Percentiles rank a stretch among this genome's conserved stretches.
Conservation (phyloP, 352 stramenopile genomes). For the Pythium aphanidermatum region DNA sequence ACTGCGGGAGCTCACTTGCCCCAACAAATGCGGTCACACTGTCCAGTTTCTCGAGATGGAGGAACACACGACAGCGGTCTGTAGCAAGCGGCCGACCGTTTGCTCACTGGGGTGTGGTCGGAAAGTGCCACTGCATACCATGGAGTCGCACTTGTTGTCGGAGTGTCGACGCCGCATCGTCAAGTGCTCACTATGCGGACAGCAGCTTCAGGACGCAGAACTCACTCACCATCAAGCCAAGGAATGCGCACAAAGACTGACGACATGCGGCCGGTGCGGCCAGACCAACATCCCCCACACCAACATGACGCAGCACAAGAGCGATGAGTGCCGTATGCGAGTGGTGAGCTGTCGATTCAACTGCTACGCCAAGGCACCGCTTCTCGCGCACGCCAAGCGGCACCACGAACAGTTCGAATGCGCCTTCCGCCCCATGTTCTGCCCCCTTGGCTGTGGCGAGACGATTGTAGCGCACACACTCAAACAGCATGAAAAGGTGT, state of each 20-base stretch:
- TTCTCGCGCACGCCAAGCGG: conserved; percentile 51
- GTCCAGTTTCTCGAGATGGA: conserved; percentile 33
- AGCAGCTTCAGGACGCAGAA: conserved; percentile 31
- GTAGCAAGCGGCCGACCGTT: conserved; percentile 24
- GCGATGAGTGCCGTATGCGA: conserved; percentile 51
- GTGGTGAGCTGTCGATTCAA: conserved; percentile 40
- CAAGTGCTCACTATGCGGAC: conserved; percentile 27
- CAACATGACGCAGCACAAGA: conserved; percentile 34
- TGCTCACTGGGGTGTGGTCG: conserved; percentile 47
- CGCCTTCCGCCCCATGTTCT: conserved; percentile 50
- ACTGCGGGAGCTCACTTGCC: conserved; percentile 36
- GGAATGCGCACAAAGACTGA: conserved; percentile 37
- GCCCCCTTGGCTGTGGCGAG: conserved; percentile 53
- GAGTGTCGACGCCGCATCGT: conserved; percentile 47
- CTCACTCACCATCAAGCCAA: conserved; percentile 22
- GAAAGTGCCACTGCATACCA: conserved; percentile 39
- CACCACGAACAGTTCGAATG: conserved; percentile 62
- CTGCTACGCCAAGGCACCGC: conserved; percentile 33
- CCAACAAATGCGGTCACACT: conserved; percentile 42
- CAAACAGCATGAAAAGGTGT: conserved; percentile 47
- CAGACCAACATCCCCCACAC: conserved; percentile 28
- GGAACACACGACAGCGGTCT: conserved; percentile 28
- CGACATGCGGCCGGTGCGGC: conserved; percentile 48
- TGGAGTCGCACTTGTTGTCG: conserved; percentile 23
- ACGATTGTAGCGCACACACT: conserved; percentile 41